These are phyloP conservation scores for Begonia loranthoides DNA, from an alignment of 306 rosid species.

Conservation along the genomic window DNA sequence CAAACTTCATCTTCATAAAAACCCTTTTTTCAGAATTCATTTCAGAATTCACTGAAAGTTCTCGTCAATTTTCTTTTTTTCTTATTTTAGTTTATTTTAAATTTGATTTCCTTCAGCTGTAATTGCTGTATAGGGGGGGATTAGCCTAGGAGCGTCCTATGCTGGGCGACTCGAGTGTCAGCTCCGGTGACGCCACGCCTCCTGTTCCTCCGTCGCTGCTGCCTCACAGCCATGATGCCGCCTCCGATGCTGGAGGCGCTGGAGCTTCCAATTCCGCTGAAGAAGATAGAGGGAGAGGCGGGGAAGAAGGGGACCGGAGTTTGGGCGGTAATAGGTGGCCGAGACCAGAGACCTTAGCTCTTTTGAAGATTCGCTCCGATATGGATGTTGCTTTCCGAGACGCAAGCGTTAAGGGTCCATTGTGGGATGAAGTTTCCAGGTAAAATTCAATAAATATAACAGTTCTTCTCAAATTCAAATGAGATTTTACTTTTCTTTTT, in stretches of 20 bases:
- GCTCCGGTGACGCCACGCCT: slow-evolving; percentile 18
- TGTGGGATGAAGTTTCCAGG: slow-evolving; percentile 96
- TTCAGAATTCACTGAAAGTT: neutral
- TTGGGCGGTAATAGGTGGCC: slow-evolving; percentile 93
- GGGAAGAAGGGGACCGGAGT: slow-evolving; percentile 27
- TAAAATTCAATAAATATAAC: slow-evolving; percentile 2
- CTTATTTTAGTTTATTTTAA: slow-evolving; percentile 26
- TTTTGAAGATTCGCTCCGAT: slow-evolving; percentile 76
- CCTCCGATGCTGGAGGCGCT: slow-evolving; percentile 5
- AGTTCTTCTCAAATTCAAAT: no score
- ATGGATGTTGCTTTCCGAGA: slow-evolving; percentile 77
- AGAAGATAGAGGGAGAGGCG: slow-evolving; percentile 23
- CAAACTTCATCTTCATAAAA: slow-evolving; percentile 10
- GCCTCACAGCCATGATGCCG: no score
- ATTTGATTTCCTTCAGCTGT: slow-evolving; percentile 21
- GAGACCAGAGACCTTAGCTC: slow-evolving; percentile 74
- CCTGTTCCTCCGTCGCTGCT: neutral
- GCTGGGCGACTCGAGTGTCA: slow-evolving; percentile 60
- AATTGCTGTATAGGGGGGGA: slow-evolving; percentile 7
- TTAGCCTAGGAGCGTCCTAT: slow-evolving; percentile 19
- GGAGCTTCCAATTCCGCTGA: slow-evolving; percentile 32
- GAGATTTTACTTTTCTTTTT: no score
- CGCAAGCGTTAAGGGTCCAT: slow-evolving; percentile 83
- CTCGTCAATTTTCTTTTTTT: slow-evolving; percentile 9
- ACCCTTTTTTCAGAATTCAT: slow-evolving; percentile 18